Conservation (phyloP, 257 asterid species). For the Verbascum thapsus region DNA sequence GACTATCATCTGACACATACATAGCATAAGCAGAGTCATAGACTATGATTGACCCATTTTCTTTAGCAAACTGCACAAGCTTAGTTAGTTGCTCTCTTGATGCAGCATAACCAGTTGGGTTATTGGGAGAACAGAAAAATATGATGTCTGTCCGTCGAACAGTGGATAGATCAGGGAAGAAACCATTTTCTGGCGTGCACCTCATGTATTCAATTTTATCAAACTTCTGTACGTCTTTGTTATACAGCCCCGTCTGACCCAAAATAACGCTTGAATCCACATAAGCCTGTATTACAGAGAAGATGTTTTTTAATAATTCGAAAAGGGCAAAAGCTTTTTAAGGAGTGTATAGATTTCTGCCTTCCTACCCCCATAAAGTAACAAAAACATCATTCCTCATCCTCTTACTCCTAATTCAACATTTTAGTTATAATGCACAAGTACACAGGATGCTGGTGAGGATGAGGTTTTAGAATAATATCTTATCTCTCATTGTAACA, state of each 20-base stretch:
- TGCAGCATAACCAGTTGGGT: slow-evolving; percentile 95
- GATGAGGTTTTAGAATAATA: not conserved
- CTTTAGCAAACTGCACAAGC: slow-evolving; percentile 85
- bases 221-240: slow-evolving; percentile 83
- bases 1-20: slow-evolving; percentile 91
- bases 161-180: slow-evolving; percentile 81
- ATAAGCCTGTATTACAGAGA: slow-evolving; percentile 61
- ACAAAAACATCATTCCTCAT: not conserved
- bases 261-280: slow-evolving; percentile 94
- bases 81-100: slow-evolving; percentile 86
- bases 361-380: not conserved
- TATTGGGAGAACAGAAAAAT: slow-evolving; percentile 96
- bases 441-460: not conserved
- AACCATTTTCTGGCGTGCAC: slow-evolving; percentile 91
- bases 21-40: slow-evolving; percentile 98
- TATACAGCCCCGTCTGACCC: slow-evolving; percentile 93
- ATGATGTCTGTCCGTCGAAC: slow-evolving; percentile 76
- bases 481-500: slow-evolving; percentile 4
- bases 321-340: slow-evolving; percentile 2
- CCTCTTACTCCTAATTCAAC: not conserved
- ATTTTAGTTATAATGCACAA: slow-evolving; percentile 5
- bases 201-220: slow-evolving; percentile 92
- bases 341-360: not conserved
- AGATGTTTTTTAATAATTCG: slow-evolving; percentile 16
- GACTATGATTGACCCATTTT: slow-evolving; percentile 88